Conservation (phyloP, 805 yeast species). For the Zygosaccharomyces siamensis region DNA sequence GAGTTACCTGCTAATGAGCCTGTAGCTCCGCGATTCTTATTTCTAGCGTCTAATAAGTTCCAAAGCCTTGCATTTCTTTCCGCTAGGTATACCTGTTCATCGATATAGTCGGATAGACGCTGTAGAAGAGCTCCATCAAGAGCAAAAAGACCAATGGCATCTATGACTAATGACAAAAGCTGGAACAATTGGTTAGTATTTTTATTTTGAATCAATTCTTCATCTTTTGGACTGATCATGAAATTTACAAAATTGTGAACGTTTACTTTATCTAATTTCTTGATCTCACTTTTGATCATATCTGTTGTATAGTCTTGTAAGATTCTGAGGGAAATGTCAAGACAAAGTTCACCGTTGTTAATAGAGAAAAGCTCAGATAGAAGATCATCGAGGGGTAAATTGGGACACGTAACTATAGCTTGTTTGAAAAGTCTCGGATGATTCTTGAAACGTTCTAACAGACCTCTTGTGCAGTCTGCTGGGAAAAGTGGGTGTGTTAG, state of each 20-base stretch:
- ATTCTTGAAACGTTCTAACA: slow-evolving; percentile 49
- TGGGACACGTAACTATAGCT: slow-evolving; percentile 75
- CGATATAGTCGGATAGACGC: slow-evolving; percentile 24
- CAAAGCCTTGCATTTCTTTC: slow-evolving; percentile 31
- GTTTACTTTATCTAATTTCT: slow-evolving; percentile 31
- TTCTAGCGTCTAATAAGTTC: slow-evolving; percentile 26
- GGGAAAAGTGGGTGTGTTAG: slow-evolving; percentile 90
- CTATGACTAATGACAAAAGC: slow-evolving; percentile 30
- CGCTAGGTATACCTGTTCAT: slow-evolving; percentile 25
- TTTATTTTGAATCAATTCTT: slow-evolving; percentile 14
- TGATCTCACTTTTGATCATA: slow-evolving; percentile 47
- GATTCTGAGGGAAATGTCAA: slow-evolving; percentile 63
- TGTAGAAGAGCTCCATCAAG: slow-evolving; percentile 27
- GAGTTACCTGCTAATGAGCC: slow-evolving; percentile 7
- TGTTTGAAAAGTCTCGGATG: slow-evolving; percentile 69
- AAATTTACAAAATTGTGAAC: slow-evolving; percentile 34
- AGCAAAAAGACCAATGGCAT: slow-evolving; percentile 35
- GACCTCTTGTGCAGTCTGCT: slow-evolving; percentile 45
- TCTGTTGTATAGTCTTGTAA: slow-evolving; percentile 58
- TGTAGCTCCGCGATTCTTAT: slow-evolving; percentile 8
- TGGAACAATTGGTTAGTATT: slow-evolving; percentile 28
- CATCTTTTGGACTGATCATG: slow-evolving; percentile 24
- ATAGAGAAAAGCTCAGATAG: slow-evolving; percentile 52
- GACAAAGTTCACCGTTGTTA: slow-evolving; percentile 59
- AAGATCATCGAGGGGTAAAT: slow-evolving; percentile 59